Base-by-base conservation (phyloP, 306 rosid genomes). In the Prunus fruticosa region DNA sequence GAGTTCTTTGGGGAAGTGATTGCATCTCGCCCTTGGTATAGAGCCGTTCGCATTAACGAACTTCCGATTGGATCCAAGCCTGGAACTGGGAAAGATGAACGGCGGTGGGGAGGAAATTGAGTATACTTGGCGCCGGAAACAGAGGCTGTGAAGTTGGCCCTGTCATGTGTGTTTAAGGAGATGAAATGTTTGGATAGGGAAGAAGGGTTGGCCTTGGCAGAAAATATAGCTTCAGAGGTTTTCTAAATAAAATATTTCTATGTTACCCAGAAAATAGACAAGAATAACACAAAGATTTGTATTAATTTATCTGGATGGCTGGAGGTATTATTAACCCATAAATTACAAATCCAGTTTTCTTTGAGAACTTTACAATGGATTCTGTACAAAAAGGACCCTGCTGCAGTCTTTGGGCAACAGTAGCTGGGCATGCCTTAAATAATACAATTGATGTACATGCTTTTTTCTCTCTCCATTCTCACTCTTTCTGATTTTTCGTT, bases 301-400 rank as follows among this genome's bases (percentile, higher is more conserved):
- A n/a, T 46, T 61, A 19, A 10, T 46, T 61, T 14, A 45, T 27
- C 47, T 46, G 9, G 9, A 6, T 20, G 32, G n/a, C 10, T 38
- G 25, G 41, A n/a, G 77, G 69, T 54, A 79, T 75, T 16, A 51
- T 38, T 38, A 27, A 60, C 68, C 66, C 6, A 46, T 52, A 74
- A 46, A 54, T 61, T 69, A 68, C 81, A 58, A 50, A 60, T 14
- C n/a, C 15, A 46, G 23, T 8, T 19, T 58, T 45, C 23, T 52
- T 10, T 38, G 63, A 25, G 54, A 10, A 15, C 67, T 27, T 15
- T 49, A 79, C 65, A 62, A 83, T 73, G 62, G 43, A 53, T 76
- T 72, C 81, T 70, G 81, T 86, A 84, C 94, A 91, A 82, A 27
- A 87, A 84, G 80, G 56, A 84, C 79, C 69, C 79, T 11, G 88